These are phyloP conservation scores for Beauveria rudraprayagi DNA, from an alignment of 2,329 filamentous ascomycete genomes.

Conservation along the genomic window DNA sequence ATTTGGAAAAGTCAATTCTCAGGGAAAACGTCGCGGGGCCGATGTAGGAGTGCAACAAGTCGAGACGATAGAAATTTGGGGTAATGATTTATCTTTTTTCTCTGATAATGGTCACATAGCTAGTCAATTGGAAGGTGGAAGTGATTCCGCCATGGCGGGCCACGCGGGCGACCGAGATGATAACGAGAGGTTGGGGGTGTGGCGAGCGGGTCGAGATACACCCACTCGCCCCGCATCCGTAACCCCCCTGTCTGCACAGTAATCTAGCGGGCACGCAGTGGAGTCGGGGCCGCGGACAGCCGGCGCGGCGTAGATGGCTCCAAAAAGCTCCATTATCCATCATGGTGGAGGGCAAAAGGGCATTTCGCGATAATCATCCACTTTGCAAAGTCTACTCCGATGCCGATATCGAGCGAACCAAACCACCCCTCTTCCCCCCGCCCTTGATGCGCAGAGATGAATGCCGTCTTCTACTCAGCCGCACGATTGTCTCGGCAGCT, in stretches of 20 bases:
- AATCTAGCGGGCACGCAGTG: not conserved
- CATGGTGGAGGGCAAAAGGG: not conserved
- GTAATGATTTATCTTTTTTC: no score
- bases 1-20: no score
- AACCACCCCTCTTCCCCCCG: no score
- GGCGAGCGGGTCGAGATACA: not conserved
- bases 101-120: not conserved
- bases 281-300: constrained; percentile 8
- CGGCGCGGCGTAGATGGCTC: not conserved
- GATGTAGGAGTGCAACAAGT: no score
- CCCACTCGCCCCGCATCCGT: no score
- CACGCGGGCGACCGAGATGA: constrained; percentile 2
- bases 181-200: not conserved
- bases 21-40: no score
- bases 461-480: not conserved
- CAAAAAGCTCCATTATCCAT: not conserved
- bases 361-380: no score
- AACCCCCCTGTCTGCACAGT: not conserved
- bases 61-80: no score
- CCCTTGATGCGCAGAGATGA: not conserved
- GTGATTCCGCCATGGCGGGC: not conserved
- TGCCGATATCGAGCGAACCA: not conserved
- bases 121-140: not conserved
- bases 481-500: not conserved
- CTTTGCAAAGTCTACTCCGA: not conserved